Percentiles rank a stretch among this genome's conserved stretches.
phyloP scores from a whole-genome alignment of 164 flowering plant genomes.

The Euptelea pleiosperma region DNA sequence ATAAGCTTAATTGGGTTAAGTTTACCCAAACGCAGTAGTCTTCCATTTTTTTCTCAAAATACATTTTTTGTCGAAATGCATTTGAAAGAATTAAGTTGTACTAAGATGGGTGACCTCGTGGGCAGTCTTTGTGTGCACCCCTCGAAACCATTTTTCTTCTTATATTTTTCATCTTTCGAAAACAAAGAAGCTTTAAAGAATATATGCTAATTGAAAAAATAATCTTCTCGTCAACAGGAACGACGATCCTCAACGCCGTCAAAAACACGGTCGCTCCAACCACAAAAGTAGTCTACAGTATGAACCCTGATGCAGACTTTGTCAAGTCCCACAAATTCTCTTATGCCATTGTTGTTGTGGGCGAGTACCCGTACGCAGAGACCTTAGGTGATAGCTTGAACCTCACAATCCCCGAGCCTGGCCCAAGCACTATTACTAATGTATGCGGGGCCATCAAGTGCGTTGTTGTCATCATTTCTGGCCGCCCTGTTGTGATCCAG shows the following conservation, averaged over 20 bases:
- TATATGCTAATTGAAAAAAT: not conserved
- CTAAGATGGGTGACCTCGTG: no score
- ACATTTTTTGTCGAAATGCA: not conserved
- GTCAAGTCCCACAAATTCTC: conserved; percentile 27
- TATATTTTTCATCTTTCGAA: no score
- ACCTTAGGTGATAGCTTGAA: conserved; percentile 29
- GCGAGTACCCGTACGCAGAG: conserved; percentile 41
- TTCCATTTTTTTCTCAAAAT: no score
- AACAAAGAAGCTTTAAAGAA: not conserved
- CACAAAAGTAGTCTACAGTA: conserved; percentile 23
- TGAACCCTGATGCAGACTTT: conserved; percentile 26
- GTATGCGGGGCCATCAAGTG: conserved; percentile 33
- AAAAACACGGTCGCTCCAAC: conserved; percentile 23
- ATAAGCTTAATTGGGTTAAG: no score
- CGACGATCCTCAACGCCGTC: conserved; percentile 33
- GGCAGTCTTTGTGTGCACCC: no score
- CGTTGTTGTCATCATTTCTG: no score
- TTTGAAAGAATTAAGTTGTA: not conserved
- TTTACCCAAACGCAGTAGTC: no score
- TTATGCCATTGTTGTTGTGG: conserved; percentile 42
- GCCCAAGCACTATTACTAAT: conserved; percentile 27
- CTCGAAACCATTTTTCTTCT: no score
- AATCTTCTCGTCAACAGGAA: conserved; percentile 22
- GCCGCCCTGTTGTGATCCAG: no score
- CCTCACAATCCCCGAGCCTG: no score